phyloP scores from a whole-genome alignment of 2,329 filamentous ascomycete species.

The Diaporthe vaccinii region DNA sequence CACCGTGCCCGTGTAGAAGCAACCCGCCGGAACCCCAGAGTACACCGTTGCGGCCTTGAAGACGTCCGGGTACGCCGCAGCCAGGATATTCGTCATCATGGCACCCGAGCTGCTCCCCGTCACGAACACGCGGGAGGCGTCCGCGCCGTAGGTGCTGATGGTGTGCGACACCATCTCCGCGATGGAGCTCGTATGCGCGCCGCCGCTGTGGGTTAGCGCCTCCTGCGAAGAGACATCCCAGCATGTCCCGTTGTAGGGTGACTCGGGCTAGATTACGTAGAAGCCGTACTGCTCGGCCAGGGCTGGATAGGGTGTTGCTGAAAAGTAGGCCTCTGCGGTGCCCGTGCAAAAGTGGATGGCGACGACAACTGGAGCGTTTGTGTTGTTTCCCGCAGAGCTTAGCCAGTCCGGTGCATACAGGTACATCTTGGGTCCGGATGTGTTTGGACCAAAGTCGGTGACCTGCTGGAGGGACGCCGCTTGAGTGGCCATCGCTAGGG shows the following conservation, averaged over 20 bases:
- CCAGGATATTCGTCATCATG: constrained; percentile 69
- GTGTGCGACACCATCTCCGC: constrained; percentile 68
- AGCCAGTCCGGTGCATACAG: constrained; percentile 53
- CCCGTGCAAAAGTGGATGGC: constrained; percentile 59
- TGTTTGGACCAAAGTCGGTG: constrained; percentile 48
- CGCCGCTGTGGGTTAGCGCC: constrained; percentile 64
- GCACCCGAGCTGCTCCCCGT: constrained; percentile 63
- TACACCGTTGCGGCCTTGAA: constrained; percentile 66
- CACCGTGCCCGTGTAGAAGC: constrained; percentile 58
- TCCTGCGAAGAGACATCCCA: constrained; percentile 71
- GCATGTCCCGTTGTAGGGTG: constrained; percentile 59
- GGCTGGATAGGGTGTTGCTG: constrained; percentile 63
- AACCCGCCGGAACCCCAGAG: constrained; percentile 68
- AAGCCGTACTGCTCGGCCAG: constrained; percentile 68
- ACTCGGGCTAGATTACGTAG: constrained; percentile 65
- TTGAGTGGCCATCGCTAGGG: constrained; percentile 41
- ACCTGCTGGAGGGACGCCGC: constrained; percentile 48
- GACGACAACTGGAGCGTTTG: constrained; percentile 62
- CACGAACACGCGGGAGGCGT: constrained; percentile 62
- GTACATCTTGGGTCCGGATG: constrained; percentile 47
- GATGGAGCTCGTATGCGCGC: constrained; percentile 64
- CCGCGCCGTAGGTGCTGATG: constrained; percentile 61
- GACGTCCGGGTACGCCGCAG: constrained; percentile 67
- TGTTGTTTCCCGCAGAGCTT: constrained; percentile 47
- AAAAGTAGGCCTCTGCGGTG: constrained; percentile 60